phyloP scores from a whole-genome alignment of 2,329 filamentous ascomycete genomes.

The Escovopsis sp. region DNA sequence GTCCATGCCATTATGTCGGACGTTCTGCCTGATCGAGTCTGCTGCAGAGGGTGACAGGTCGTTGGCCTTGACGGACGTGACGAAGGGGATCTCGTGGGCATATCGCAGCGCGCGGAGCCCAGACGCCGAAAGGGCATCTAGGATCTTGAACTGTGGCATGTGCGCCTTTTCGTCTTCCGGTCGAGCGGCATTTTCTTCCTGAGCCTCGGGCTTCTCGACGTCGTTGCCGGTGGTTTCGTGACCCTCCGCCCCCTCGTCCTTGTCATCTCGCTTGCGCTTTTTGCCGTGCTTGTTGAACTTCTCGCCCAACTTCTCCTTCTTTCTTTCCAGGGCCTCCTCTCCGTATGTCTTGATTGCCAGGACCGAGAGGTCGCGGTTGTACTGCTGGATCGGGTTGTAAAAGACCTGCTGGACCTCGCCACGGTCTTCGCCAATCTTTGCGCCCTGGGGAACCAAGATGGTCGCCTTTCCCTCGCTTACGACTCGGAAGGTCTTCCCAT shows the following conservation, averaged over 20 bases:
- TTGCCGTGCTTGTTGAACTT: conserved; percentile 24
- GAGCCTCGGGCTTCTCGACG: background rate
- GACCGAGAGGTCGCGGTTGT: conserved; percentile 91
- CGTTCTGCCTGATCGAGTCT: conserved; percentile 69
- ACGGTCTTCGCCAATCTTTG: conserved; percentile 32
- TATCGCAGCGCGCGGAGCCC: conserved; percentile 85
- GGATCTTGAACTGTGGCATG: conserved; percentile 54
- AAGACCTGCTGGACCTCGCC: conserved; percentile 69
- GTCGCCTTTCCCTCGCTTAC: conserved; percentile 42
- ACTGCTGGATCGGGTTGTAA: conserved; percentile 98
- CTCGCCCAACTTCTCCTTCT: conserved; percentile 23
- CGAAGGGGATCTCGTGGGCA: conserved; percentile 76
- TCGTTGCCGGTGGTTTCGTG: conserved; percentile 6
- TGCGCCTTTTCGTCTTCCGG: conserved; percentile 14
- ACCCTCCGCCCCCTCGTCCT: conserved; percentile 11
- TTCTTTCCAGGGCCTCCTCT: conserved; percentile 42
- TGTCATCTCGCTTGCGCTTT: conserved; percentile 33
- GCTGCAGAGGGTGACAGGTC: conserved; percentile 70
- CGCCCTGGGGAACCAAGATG: conserved; percentile 37
- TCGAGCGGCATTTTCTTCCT: conserved; percentile 3
- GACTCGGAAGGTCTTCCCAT: conserved; percentile 35
- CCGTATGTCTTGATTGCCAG: conserved; percentile 84
- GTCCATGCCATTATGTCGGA: conserved; percentile 64
- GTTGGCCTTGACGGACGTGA: conserved; percentile 73
- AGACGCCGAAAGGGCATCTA: conserved; percentile 89